Percentiles rank a stretch among this genome's conserved stretches.
Conservation (phyloP, 805 yeast species). For the Yarrowia sp. region DNA sequence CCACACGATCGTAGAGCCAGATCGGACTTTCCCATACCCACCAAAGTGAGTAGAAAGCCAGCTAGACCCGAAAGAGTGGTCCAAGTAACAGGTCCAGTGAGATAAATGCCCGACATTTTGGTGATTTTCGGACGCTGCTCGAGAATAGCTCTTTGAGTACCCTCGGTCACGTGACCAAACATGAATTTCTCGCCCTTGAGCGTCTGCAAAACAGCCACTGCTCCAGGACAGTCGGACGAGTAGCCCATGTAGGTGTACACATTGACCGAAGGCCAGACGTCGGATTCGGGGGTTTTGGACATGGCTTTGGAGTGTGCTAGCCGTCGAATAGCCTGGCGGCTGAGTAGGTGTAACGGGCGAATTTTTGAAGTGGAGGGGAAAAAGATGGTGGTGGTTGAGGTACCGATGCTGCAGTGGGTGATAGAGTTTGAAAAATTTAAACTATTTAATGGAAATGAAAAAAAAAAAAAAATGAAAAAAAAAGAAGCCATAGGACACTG, state of each 20-base stretch:
- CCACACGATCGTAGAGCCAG: conserved; percentile 47
- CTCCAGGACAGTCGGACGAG: conserved; percentile 50
- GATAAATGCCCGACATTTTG: conserved; percentile 61
- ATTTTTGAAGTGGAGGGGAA: neutral
- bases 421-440: neutral
- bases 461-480: neutral
- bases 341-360: too few relatives aligned
- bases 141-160: conserved; percentile 71
- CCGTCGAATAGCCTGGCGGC: neutral
- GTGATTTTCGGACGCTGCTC: conserved; percentile 59
- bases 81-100: conserved; percentile 82
- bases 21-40: conserved; percentile 60
- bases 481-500: too few relatives aligned
- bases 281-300: neutral
- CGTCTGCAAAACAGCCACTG: conserved; percentile 48
- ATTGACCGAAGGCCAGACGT: neutral
- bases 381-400: too few relatives aligned
- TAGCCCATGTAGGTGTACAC: conserved; percentile 31
- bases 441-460: neutral
- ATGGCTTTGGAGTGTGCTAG: neutral
- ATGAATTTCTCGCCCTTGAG: conserved; percentile 56
- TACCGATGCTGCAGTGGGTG: neutral
- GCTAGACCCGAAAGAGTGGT: conserved; percentile 86
- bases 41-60: conserved; percentile 76
- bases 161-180: conserved; percentile 82